Evolutionary conservation across 495 filamentous ascomycete genomes (phyloP), one percentile per base, ranked within the genome.

Genomic region (Astrothelium subdiscretum): DNA sequence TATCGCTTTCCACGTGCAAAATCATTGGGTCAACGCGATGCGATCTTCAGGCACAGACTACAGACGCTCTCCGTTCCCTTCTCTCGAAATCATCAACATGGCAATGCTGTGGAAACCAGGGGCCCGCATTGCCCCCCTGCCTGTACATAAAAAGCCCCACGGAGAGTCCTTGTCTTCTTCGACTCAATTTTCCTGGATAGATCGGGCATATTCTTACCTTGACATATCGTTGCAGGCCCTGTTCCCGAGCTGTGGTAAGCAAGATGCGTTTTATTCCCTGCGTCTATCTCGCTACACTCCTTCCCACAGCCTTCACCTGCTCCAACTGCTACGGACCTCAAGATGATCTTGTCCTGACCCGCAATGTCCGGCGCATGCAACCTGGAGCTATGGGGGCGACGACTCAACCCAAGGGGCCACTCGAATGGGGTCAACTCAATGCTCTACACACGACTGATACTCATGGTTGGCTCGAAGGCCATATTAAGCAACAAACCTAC

Each of bases 361-460:
- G 72, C 22, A 70, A 70, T 62, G 66, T 72, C 4, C 65, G 68
- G 1, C 69, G 71, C 3, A 74, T 80, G 75, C 79, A 83, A 61
- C 80, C 79, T 10, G 78, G 73, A 38, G 77, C 79, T 0, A 67
- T 70, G 29, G 73, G 75, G 59, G 73, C 74, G 24, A 69, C 66
- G 3, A 68, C 69, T 18, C 27, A 63, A 24, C 76, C 77, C 31
- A 69, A 66, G 40, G 69, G 64, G 4, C 75, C 72, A 31, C 35
- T 79, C 63, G 71, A 73, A 67, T 79, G 77, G 75, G 76, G 77
- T 24, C 70, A 78, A 62, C 62, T 79, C 57, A 79, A 79, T 59
- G 75, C 78, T 57, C 64, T 78, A 18, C 77, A 78, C 51, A 79
- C 75, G 1, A 78, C 75, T 1, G 77, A 78, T 61, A 75, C 72